phyloP scores from a whole-genome alignment of 495 filamentous ascomycete species.

The Paragyromitra xinjiangensis region DNA sequence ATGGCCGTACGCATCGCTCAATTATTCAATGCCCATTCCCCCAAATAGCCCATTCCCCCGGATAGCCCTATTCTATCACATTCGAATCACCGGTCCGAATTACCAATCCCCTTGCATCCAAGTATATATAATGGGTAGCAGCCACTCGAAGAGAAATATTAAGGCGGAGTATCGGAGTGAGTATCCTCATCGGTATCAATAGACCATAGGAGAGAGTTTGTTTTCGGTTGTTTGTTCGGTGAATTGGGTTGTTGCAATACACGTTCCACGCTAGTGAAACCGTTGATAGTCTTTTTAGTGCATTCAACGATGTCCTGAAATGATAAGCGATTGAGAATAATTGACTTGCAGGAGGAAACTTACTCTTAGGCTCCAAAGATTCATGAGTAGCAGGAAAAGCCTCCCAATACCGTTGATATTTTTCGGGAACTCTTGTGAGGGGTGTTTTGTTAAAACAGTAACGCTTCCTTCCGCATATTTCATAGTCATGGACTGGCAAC shows the following conservation, averaged over 20 bases:
- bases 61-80: background rate
- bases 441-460: background rate
- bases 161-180: background rate
- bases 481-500: conserved; percentile 28
- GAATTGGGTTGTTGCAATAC: background rate
- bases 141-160: background rate
- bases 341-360: background rate
- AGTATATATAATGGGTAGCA: background rate
- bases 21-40: too few species aligned
- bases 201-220: background rate
- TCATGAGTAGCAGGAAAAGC: conserved; percentile 9
- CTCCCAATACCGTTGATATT: background rate
- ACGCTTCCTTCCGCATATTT: conserved; percentile 15
- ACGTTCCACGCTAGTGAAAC: background rate
- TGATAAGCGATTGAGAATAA: background rate
- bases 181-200: background rate
- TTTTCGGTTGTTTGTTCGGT: background rate
- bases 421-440: background rate
- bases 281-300: background rate
- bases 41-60: background rate
- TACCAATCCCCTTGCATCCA: background rate
- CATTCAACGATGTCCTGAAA: background rate
- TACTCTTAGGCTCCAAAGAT: conserved; percentile 11
- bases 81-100: background rate
- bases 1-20: too few species aligned